Base-by-base conservation (phyloP, 495 filamentous ascomycete species). In the Letharia columbiana region DNA sequence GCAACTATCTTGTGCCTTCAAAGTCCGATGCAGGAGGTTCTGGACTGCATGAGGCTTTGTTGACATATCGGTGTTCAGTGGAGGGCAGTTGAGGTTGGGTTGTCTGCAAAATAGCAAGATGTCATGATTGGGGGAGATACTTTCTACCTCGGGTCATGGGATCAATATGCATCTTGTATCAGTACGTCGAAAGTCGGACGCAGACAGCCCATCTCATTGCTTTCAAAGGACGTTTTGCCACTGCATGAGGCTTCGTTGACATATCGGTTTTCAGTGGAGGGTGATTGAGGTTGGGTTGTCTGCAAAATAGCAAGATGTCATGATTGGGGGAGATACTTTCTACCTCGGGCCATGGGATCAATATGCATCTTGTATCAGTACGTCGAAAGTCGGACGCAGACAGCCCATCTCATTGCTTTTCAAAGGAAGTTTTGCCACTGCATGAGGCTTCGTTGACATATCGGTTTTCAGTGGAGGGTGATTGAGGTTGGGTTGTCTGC, bases 301-400 rank as follows among this genome's bases (percentile, higher is more conserved):
- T 28, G 23, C 23, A 28, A 28, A 23, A 39, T 28, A 60, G 9
- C 37, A 49, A 49, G 45, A 23, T 49, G 20, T 54, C 23, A 31
- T 31, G 11, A 35, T 37, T 18, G 40, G 20, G 35, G n/a, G 40
- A 62, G 41, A 37, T 47, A 37, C 52, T 15, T 6, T 54, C 28
- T 35, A 18, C 52, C 28, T 56, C 49, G 49, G 31, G 52, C 35
- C 28, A 4, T 35, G 52, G 49, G 4, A 33, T 17, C 28, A 57
- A 57, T 33, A 37, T 2, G 33, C 33, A 35, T 37, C 54, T 57
- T 57, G 54, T 37, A 57, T 20, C 54, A 37, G 33, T 37, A 57
- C 54, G 31, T 35, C 6, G 31, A 18, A 57, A 57, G 54, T n/a
- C 54, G 31, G 54, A 37, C n/a, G 54, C 54, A 57, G 54, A 57